phyloP scores from a whole-genome alignment of 352 stramenopile species.

The Pythium grandisporangium region DNA sequence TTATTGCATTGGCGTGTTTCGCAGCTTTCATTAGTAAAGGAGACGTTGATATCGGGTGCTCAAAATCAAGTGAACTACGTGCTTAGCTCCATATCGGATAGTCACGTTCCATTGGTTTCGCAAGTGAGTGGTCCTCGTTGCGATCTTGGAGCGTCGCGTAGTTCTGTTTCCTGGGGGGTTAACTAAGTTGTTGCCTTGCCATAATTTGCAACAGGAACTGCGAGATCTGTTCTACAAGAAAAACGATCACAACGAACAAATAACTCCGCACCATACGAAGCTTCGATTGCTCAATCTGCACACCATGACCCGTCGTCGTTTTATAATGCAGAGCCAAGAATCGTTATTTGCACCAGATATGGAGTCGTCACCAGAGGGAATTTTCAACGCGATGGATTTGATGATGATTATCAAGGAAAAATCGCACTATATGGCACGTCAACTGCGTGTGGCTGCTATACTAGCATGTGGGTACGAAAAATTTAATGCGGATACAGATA shows the following conservation, averaged over 20 bases:
- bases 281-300: conserved; percentile 65
- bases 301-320: conserved; percentile 56
- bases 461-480: conserved; percentile 73
- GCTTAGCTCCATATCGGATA: conserved; percentile 62
- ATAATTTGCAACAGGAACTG: too few relatives aligned
- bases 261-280: conserved; percentile 65
- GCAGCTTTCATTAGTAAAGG: conserved; percentile 71
- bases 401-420: conserved; percentile 81
- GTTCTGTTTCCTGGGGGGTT: too few relatives aligned
- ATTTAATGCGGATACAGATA: conserved; percentile 41
- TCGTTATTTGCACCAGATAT: conserved; percentile 50
- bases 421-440: conserved; percentile 32
- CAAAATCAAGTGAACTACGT: conserved; percentile 86
- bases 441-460: conserved; percentile 65
- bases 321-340: conserved; percentile 51
- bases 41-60: conserved; percentile 59
- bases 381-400: conserved; percentile 78
- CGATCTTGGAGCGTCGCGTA: neutral
- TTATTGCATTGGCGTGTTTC: neutral
- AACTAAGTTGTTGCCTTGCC: too few relatives aligned
- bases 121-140: conserved; percentile 19
- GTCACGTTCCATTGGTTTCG: conserved; percentile 68
- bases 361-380: conserved; percentile 35
- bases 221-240: conserved; percentile 68
- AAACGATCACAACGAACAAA: conserved; percentile 20